These are phyloP conservation scores for Globisporangium uncinulatum DNA, from an alignment of 352 stramenopile species.

Conservation along the genomic window DNA sequence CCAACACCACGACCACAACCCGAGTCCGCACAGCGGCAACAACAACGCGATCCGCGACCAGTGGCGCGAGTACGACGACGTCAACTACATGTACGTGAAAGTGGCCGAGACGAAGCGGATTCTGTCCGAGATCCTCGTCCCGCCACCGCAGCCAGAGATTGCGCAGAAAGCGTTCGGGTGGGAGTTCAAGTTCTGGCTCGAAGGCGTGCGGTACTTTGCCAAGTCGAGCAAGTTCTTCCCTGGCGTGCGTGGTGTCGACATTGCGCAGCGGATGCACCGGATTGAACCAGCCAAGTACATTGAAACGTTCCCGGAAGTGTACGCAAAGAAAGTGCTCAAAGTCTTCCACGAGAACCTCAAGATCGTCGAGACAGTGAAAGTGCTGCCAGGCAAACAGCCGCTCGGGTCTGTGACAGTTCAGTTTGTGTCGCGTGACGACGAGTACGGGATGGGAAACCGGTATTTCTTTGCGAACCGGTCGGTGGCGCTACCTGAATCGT, in stretches of 20 bases:
- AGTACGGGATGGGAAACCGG: constrained; percentile 35
- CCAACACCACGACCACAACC: neutral
- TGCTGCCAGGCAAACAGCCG: constrained; percentile 39
- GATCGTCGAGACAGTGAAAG: constrained; percentile 49
- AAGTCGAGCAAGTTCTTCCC: constrained; percentile 61
- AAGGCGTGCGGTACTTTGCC: constrained; percentile 46
- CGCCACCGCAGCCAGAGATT: constrained; percentile 24
- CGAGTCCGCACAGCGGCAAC: neutral
- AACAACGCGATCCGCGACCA: constrained; percentile 9
- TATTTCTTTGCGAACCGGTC: constrained; percentile 50
- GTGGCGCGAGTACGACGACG: constrained; percentile 22
- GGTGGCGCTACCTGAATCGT: constrained; percentile 32
- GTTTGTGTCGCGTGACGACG: constrained; percentile 36
- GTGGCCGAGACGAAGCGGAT: constrained; percentile 34
- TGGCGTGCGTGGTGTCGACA: constrained; percentile 37
- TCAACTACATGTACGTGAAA: constrained; percentile 21
- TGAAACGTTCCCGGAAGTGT: constrained; percentile 53
- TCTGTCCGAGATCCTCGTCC: constrained; percentile 39
- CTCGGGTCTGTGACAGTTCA: constrained; percentile 41
- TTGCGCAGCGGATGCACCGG: constrained; percentile 49
- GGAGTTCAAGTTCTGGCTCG: constrained; percentile 58
- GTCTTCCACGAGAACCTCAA: constrained; percentile 43
- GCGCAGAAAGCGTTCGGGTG: constrained; percentile 51
- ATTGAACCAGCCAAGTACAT: constrained; percentile 50
- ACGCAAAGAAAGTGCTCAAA: constrained; percentile 44